Evolutionary conservation across 1,284 basidiomycete genomes (phyloP).

Genomic region (Rugosomyces carneus): DNA sequence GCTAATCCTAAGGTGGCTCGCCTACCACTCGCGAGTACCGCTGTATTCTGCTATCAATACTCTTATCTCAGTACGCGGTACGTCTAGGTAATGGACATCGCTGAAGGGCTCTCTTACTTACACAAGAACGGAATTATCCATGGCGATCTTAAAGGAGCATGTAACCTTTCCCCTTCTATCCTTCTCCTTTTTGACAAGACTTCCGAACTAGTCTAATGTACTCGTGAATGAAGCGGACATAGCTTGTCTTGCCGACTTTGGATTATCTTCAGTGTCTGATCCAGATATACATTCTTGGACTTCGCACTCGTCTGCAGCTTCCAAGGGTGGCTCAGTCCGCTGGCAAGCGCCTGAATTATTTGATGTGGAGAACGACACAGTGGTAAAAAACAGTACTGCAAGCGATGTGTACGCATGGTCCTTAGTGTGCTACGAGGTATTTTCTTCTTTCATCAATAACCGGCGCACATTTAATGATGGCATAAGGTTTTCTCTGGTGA

Average conservation of each 20-base stretch:
- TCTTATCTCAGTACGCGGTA: too few relatives aligned
- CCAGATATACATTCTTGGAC: neutral
- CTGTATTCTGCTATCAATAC: too few relatives aligned
- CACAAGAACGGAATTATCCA: slow-evolving; percentile 10
- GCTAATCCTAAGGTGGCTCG: slow-evolving; percentile 1
- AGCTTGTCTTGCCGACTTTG: neutral
- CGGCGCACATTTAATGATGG: too few relatives aligned
- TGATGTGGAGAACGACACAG: slow-evolving; percentile 4
- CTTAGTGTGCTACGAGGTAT: slow-evolving; percentile 12
- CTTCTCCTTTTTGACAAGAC: neutral
- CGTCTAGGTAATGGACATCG: slow-evolving; percentile 15
- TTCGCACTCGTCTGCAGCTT: neutral
- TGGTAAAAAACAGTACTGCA: slow-evolving; percentile 16
- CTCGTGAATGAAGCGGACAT: slow-evolving; percentile 11
- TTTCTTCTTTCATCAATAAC: neutral
- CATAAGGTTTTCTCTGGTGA: slow-evolving; percentile 10
- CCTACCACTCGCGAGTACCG: neutral
- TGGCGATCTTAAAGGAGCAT: slow-evolving; percentile 17
- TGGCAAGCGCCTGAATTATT: slow-evolving; percentile 1
- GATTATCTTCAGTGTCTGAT: neutral
- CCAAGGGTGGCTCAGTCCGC: neutral
- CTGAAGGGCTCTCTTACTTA: slow-evolving; percentile 16
- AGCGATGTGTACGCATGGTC: slow-evolving; percentile 13
- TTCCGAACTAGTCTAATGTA: slow-evolving; percentile 11
- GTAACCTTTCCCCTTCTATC: neutral